Base-by-base conservation (phyloP, 2,329 filamentous ascomycete genomes). In the Aspergillus caelatus region DNA sequence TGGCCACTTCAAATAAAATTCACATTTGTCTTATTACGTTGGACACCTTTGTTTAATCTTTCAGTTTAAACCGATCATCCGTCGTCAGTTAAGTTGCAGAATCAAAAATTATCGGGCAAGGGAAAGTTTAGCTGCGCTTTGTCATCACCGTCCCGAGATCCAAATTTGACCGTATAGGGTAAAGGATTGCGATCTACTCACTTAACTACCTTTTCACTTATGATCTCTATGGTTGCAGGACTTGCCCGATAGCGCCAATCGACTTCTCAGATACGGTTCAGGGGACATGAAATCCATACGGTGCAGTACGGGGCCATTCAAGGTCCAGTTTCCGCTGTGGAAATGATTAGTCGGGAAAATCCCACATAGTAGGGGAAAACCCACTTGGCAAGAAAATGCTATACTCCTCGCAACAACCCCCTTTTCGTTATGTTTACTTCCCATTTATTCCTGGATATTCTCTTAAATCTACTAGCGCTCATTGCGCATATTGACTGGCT, bases 401-500 rank as follows among this genome's bases (percentile, higher is more conserved):
- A 46, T 23, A 46, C 43, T 23, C 43, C 10, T 23, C n/a, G 6
- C 7, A 23, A 23, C 43, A 0, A 6, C 3, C 3, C 11, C 11
- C 43, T 4, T 46, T 23, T 14, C 10, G 7, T 14, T 23, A 3
- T 46, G 11, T 14, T 2, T 23, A 4, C 23, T 23, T 11, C 10
- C 4, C 2, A 46, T 23, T 46, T 14, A 4, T 23, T 46, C 4
- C n/a, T 2, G 12, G 4, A 23, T 2, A 6, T 3, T 11, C 4
- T 11, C 1, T 8, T 12, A 11, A 4, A 12, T 0, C 23, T 12
- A 1, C 5, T 46, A 23, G n/a, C 26, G 26, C 4, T 26, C 4
- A 26, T 26, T 26, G 3, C 4, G 1, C 26, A 26, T 26, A 26
- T 4, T 26, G 1, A 3, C 26, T 3, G 26, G 26, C 26, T 26